These are phyloP conservation scores for Gossypium raimondii DNA, from an alignment of 345 rosid species.

Conservation along the genomic window DNA sequence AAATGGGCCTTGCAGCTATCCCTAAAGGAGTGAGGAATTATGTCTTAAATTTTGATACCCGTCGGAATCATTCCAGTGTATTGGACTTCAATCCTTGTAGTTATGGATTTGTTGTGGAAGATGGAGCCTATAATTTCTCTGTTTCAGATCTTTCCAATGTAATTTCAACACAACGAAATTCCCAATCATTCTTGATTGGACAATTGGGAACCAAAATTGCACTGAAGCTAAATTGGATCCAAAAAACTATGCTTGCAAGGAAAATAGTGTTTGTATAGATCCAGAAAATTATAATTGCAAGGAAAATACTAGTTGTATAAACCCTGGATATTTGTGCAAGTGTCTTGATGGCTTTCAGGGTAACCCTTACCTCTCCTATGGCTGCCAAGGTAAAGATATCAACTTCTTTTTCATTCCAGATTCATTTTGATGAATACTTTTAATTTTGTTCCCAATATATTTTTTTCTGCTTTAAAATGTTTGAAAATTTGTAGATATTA, in stretches of 20 bases:
- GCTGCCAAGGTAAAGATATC: slow-evolving; percentile 10
- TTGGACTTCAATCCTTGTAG: slow-evolving; percentile 26
- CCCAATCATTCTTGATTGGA: slow-evolving; percentile 2
- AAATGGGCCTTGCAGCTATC: slow-evolving; percentile 9
- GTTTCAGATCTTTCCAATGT: neutral
- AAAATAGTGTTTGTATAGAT: slow-evolving; percentile 5
- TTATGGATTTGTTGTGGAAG: slow-evolving; percentile 25
- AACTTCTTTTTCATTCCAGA: neutral
- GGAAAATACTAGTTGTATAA: slow-evolving; percentile 7
- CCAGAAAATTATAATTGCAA: slow-evolving; percentile 9
- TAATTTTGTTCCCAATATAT: neutral
- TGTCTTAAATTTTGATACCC: fast-evolving
- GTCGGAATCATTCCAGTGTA: neutral
- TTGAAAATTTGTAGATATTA: neutral
- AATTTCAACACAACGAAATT: neutral
- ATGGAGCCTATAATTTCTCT: neutral
- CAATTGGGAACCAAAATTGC: neutral
- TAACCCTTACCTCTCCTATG: slow-evolving; percentile 16
- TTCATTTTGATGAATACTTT: neutral
- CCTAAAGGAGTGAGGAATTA: neutral
- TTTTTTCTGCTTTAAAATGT: neutral
- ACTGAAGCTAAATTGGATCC: neutral
- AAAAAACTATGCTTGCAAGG: slow-evolving; percentile 15
- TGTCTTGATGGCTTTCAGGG: slow-evolving; percentile 14
- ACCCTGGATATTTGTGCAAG: slow-evolving; percentile 7